Base-by-base conservation (phyloP, 345 rosid genomes). In the Gossypium herbaceum region DNA sequence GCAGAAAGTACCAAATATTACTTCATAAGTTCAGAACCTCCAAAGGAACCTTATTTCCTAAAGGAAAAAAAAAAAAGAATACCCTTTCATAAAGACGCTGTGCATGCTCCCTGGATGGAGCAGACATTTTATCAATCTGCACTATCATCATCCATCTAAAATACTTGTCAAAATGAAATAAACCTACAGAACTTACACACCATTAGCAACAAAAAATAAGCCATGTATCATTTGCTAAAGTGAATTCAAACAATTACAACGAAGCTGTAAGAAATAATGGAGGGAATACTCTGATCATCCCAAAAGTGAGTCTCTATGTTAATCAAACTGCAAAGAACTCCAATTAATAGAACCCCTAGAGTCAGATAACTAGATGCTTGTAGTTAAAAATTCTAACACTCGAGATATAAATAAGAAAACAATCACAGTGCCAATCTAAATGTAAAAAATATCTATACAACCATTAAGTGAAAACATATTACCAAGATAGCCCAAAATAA, bases 41-140 rank as follows among this genome's bases (percentile, higher is more conserved):
- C 45, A 50, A 56, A 1, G 29, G 9, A 34, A 39, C 25, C 11
- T 34, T 15, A 51, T 61, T 70, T 51, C 25, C 9, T 13, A 48
- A 54, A 17, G 48, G 1, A 56, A 24, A 68, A 41, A 58, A 58
- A 58, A 45, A 62, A 57, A 57, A 20, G 27, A 10, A 27, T 79
- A 95, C 99, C 98, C 88, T 91, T 43, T 91, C 94, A 82, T 86
- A 80, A 54, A 95, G 92, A 51, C 86, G 87, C 60, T 90, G 85
- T 1, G 90, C 98, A 70, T 84, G 89, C 89, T 90, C 98, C 98
- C 87, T 17, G 50, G 97, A 78, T 20, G 94, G 86, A 88, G 89
- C 86, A 73, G 93, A 87, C 88, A 81, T 83, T 73, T 91, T 91
- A 93, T 93, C 99, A 92, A 89, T 90, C 86, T 82, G 86, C 83